Conservation (phyloP, 305 asterid species). For the Coffea humblotiana region DNA sequence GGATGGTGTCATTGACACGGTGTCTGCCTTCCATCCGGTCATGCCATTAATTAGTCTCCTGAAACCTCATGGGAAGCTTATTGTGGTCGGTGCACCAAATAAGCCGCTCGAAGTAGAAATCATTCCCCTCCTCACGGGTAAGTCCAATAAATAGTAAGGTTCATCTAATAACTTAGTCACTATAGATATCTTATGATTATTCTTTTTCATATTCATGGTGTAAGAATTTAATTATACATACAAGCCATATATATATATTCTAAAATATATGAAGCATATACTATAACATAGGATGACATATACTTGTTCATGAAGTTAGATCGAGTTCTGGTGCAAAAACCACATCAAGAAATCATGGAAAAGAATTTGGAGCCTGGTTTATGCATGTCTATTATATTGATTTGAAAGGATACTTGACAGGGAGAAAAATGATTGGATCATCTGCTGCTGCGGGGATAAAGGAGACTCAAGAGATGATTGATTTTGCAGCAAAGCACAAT, state of each 20-base stretch:
- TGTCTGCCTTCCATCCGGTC: slow-evolving; percentile 32
- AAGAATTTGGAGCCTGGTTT: too few relatives aligned
- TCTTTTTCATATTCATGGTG: background rate
- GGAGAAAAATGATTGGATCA: slow-evolving; percentile 30
- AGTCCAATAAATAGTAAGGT: background rate
- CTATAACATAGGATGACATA: too few relatives aligned
- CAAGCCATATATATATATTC: too few relatives aligned
- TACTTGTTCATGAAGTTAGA: background rate
- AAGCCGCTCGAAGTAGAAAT: slow-evolving; percentile 30
- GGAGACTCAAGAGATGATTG: slow-evolving; percentile 33
- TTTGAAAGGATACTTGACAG: background rate
- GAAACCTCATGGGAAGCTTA: slow-evolving; percentile 37
- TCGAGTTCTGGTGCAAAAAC: background rate
- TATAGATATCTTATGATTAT: too few relatives aligned
- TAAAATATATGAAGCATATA: too few relatives aligned
- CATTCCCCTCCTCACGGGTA: slow-evolving; percentile 26
- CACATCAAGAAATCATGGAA: background rate
- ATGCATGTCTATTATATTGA: background rate
- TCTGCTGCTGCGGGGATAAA: slow-evolving; percentile 27
- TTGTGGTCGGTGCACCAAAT: slow-evolving; percentile 29
- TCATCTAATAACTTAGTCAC: background rate
- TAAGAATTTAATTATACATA: too few relatives aligned
- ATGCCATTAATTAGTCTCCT: slow-evolving; percentile 30
- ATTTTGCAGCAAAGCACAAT: slow-evolving; percentile 32
- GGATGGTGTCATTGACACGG: slow-evolving; percentile 36